Conservation (phyloP, 805 yeast genomes). For the Yarrowia sp. region DNA sequence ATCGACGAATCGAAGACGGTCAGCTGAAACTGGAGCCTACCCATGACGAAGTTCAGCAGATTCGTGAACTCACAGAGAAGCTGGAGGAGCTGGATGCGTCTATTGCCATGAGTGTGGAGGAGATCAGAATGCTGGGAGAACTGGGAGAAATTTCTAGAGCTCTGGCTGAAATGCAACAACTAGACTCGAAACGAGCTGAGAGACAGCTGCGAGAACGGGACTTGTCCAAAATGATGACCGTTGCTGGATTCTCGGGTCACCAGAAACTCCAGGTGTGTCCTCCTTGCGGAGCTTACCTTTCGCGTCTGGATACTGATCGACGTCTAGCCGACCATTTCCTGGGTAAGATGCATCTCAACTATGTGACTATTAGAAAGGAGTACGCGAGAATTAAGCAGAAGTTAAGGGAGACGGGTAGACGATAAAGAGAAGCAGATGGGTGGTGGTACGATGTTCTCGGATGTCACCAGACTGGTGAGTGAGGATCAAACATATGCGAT, state of each 20-base stretch:
- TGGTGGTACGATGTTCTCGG: not conserved
- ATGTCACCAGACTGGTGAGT: too few species aligned
- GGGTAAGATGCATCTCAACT: constrained; percentile 87
- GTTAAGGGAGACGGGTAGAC: constrained; percentile 21
- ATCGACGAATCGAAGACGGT: constrained; percentile 68
- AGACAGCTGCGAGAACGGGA: constrained; percentile 62
- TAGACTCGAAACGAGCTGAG: constrained; percentile 54
- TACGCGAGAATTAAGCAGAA: constrained; percentile 43
- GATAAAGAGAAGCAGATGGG: not conserved
- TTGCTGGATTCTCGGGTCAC: constrained; percentile 80
- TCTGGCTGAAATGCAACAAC: constrained; percentile 53
- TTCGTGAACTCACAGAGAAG: constrained; percentile 44
- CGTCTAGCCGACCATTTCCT: constrained; percentile 87
- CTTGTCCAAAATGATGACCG: constrained; percentile 63
- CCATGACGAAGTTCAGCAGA: constrained; percentile 69
- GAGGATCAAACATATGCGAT: too few species aligned
- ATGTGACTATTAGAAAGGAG: constrained; percentile 68
- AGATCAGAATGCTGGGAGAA: constrained; percentile 60
- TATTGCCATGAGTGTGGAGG: constrained; percentile 72
- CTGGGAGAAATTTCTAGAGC: constrained; percentile 61
- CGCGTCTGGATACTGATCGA: constrained; percentile 84
- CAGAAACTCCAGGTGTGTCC: constrained; percentile 91
- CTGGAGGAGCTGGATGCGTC: constrained; percentile 59
- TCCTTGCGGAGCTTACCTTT: constrained; percentile 86
- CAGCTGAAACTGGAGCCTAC: constrained; percentile 72